A percentile compares a stretch with the other conserved stretches of the same genome.
phyloP scores from a whole-genome alignment of 1,284 basidiomycete species.

The Waitea zeae region DNA sequence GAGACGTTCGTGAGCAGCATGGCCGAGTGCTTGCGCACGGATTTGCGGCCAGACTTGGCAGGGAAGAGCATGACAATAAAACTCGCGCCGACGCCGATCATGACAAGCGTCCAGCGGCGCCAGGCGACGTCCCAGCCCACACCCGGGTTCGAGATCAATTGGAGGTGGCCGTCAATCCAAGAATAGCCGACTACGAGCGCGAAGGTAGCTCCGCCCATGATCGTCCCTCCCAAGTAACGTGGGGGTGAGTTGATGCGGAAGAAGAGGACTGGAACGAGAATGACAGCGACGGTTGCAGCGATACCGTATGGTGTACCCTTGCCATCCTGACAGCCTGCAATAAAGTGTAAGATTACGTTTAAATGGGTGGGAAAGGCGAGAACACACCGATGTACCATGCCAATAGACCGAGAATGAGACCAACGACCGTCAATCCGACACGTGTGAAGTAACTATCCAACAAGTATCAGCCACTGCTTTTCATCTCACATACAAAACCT shows the following conservation, averaged over 20 bases:
- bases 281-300: slow-evolving; percentile 30
- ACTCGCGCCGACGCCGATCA: slow-evolving; percentile 27
- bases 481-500: slow-evolving; percentile 8
- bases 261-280: slow-evolving; percentile 36
- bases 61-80: slow-evolving; percentile 33
- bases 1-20: slow-evolving; percentile 19
- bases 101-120: slow-evolving; percentile 26
- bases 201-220: slow-evolving; percentile 23
- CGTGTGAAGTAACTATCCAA: slow-evolving; percentile 23
- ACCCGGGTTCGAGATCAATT: slow-evolving; percentile 26
- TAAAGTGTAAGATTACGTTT: not conserved
- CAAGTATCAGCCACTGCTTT: slow-evolving; percentile 3
- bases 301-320: slow-evolving; percentile 41
- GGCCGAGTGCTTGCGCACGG: slow-evolving; percentile 20
- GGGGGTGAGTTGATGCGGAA: slow-evolving; percentile 31
- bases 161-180: slow-evolving; percentile 39
- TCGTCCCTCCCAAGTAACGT: slow-evolving; percentile 17
- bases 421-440: slow-evolving; percentile 22
- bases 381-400: slow-evolving; percentile 34
- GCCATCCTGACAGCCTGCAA: slow-evolving; percentile 27
- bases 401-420: slow-evolving; percentile 27
- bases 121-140: slow-evolving; percentile 37
- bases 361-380: not conserved
- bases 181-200: slow-evolving; percentile 37
- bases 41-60: slow-evolving; percentile 27